Evolutionary conservation across 2,329 filamentous ascomycete species (phyloP), one percentile per base, ranked within the genome.

Genomic region (Alternaria metachromatica): DNA sequence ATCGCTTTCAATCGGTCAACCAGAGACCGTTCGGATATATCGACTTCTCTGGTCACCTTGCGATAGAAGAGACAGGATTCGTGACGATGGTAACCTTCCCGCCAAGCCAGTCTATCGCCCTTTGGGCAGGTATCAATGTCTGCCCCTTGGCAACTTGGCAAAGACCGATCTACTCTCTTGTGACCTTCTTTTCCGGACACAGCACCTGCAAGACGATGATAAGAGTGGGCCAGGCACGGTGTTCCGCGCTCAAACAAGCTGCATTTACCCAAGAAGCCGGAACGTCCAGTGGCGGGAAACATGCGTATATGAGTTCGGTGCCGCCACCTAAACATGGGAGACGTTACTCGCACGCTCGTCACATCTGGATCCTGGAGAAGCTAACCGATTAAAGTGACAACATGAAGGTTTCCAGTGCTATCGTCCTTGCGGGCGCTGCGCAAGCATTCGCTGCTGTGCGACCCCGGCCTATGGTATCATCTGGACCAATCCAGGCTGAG

Each of bases 401-500:
- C 7, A 78, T 78, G 76, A 77, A 73, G 70, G 28, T 75, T 55
- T 69, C 72, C 43, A 60, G 58, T 55, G 64, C 65, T 56, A 43
- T 78, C 46, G 33, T 72, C 50, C 55, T 77, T 15, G 71, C 72
- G 18, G 70, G 70, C 37, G 68, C 72, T 55, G 71, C 68, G 23
- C 75, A 73, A 49, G 64, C 66, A 28, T 67, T 78, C 18, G 73
- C 70, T 20, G 70, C 65, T 10, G 68, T 71, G 10, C 55, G 61
- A 46, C 58, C 65, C 15, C 62, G 68, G 23, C 76, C 76, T 13
- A 30, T 74, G 53, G 74, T 80, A 3, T 74, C 71, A 41, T 85
- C 78, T 57, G 79, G 72, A 67, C 76, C 80, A 64, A 65, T 84
- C 30, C 82, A 82, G 64, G 76, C 76, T 49, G 73, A 77, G 49